phyloP scores from a whole-genome alignment of 169 alveolate genomes.

The Plasmodium berghei region DNA sequence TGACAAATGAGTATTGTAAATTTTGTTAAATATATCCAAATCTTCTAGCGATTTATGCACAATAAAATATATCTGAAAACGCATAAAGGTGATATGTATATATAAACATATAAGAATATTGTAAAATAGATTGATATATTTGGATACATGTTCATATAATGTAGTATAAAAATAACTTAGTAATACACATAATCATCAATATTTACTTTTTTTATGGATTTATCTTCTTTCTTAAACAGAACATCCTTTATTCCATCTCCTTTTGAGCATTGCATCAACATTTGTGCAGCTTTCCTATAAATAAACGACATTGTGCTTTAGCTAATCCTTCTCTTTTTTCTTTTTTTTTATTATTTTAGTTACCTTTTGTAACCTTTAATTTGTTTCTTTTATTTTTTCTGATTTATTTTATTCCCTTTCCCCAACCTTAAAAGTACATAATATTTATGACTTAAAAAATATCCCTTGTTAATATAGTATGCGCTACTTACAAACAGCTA shows the following conservation, averaged over 20 bases:
- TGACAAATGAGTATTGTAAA: conserved; percentile 26
- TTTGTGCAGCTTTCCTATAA: conserved; percentile 60
- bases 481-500: too few species aligned
- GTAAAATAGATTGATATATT: neutral
- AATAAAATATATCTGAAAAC: conserved; percentile 16
- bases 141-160: neutral
- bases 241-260: conserved; percentile 58
- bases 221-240: conserved; percentile 37
- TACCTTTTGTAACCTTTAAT: too few species aligned
- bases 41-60: conserved; percentile 53
- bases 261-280: conserved; percentile 18
- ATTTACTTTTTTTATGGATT: conserved; percentile 46
- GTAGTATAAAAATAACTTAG: neutral
- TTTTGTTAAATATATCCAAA: conserved; percentile 17
- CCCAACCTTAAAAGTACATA: too few species aligned
- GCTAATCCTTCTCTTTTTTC: too few species aligned
- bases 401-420: too few species aligned
- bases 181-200: neutral
- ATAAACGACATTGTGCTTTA: conserved; percentile 44
- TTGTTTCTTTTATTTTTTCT: too few species aligned
- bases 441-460: too few species aligned
- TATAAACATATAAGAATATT: neutral
- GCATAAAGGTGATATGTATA: neutral
- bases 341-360: too few species aligned
- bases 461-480: too few species aligned